Percentiles rank a stretch among this genome's conserved stretches.
Conservation (phyloP, 768 basidiomycete genomes). For the Xerocomellus chrysenteron region DNA sequence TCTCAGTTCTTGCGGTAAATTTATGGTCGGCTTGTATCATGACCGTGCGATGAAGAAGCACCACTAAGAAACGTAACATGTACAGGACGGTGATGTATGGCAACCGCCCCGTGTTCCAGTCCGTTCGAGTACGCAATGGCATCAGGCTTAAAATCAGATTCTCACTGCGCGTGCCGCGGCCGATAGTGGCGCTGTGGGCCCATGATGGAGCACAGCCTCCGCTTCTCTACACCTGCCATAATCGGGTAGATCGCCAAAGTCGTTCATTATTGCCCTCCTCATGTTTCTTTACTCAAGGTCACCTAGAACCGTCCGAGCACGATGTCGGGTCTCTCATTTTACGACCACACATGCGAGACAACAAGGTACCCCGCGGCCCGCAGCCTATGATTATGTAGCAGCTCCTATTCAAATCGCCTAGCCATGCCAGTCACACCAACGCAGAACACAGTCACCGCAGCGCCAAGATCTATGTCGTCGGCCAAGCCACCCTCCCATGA, state of each 20-base stretch:
- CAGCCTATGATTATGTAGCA: neutral
- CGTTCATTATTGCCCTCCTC: neutral
- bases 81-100: neutral
- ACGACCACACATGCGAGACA: neutral
- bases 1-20: neutral
- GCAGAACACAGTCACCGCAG: conserved; percentile 1
- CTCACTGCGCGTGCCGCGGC: neutral
- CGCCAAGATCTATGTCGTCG: neutral
- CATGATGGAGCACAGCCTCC: neutral
- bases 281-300: neutral
- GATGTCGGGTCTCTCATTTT: neutral
- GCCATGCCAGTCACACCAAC: conserved; percentile 25
- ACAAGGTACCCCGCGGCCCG: neutral
- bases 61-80: neutral
- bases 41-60: neutral
- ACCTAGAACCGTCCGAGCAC: neutral
- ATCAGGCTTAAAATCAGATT: neutral
- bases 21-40: neutral
- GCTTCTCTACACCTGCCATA: conserved; percentile 13
- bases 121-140: neutral
- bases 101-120: neutral
- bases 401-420: neutral
- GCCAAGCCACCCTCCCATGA: conserved; percentile 3
- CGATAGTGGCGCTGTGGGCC: neutral
- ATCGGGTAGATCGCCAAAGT: conserved; percentile 4